Percentiles rank a stretch among this genome's conserved stretches.
These are phyloP conservation scores for Auriscalpium vulgare DNA, from an alignment of 768 basidiomycete species.

Conservation along the genomic window DNA sequence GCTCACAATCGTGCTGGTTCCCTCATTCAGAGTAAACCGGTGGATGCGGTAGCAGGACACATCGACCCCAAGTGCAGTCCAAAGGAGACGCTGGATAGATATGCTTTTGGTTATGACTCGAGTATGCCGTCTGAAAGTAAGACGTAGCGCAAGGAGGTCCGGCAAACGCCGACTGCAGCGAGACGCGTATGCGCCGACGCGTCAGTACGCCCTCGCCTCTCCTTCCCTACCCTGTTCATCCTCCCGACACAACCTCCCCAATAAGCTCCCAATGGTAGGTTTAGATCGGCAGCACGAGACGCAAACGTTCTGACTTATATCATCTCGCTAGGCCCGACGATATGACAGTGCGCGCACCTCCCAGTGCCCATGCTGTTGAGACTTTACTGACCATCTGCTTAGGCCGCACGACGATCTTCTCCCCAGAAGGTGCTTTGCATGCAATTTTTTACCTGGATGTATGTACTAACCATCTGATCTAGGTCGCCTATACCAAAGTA, in stretches of 20 bases:
- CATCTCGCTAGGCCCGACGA: constrained; percentile 65
- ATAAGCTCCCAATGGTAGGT: constrained; percentile 5
- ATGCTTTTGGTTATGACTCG: too few relatives aligned
- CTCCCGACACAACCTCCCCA: background rate
- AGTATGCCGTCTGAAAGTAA: too few relatives aligned
- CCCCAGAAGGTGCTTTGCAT: constrained; percentile 71
- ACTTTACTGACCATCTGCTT: constrained; percentile 13
- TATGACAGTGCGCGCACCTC: constrained; percentile 76
- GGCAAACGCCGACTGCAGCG: background rate
- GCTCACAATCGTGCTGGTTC: too few relatives aligned
- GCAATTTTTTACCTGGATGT: constrained; percentile 12
- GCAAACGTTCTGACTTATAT: background rate
- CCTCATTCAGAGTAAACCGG: too few relatives aligned
- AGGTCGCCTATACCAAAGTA: constrained; percentile 97
- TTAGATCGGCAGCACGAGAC: background rate
- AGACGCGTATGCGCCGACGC: background rate
- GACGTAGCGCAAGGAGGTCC: background rate
- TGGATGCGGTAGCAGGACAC: too few relatives aligned
- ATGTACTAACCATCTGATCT: constrained; percentile 10
- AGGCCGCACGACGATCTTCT: constrained; percentile 98
- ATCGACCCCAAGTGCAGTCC: too few relatives aligned
- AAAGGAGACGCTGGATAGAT: too few relatives aligned
- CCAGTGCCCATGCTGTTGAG: background rate
- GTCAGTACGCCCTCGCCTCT: background rate
- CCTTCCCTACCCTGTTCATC: background rate